Base-by-base conservation (phyloP, 257 asterid genomes). In the Nicotiana noctiflora region DNA sequence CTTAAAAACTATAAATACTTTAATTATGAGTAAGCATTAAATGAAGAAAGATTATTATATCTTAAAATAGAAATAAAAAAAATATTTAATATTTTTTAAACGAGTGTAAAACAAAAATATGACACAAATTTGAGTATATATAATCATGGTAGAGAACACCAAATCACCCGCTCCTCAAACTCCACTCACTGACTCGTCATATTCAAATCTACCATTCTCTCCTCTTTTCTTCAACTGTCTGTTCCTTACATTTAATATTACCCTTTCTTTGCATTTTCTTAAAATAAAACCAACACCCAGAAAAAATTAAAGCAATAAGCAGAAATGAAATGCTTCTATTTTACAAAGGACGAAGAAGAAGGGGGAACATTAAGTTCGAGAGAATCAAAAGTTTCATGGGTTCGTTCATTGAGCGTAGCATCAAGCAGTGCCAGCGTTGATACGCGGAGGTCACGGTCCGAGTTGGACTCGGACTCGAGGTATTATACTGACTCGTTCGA, bases 311-410 rank as follows among this genome's bases (percentile, higher is more conserved):
- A 40, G 0, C 46, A 40, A 40, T 40, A 7, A 51, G 66, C 21
- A 62, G 77, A 79, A 10, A 94, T 94, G 98, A 94, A 92, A 86
- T 94, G 98, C 89, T 94, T 94, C 31, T 96, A 94, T 79, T 94
- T 94, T 86, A 81, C 90, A 53, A 88, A 70, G 83, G 93, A 80
- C 51, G 91, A 86, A 3, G 89, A 81, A 6, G 92, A 85, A 55
- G 89, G 80, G 18, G 82, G 70, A 40, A 83, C 85, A 1, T 86
- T 93, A 29, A 85, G 96, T 8, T 83, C 93, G 23, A 84, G 96
- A 44, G 64, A 85, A 10, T 88, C 88, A 21, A 89, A 85, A 88
- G 89, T 92, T 5, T 84, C 92, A 0, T 93, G 98, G 98, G 96
- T 91, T 1, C 93, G 98, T 46, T 94, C 98, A 0, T 86, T 94